These are phyloP conservation scores for Wickerhamomyces tratensis DNA, from an alignment of 805 yeast genomes.

Conservation along the genomic window DNA sequence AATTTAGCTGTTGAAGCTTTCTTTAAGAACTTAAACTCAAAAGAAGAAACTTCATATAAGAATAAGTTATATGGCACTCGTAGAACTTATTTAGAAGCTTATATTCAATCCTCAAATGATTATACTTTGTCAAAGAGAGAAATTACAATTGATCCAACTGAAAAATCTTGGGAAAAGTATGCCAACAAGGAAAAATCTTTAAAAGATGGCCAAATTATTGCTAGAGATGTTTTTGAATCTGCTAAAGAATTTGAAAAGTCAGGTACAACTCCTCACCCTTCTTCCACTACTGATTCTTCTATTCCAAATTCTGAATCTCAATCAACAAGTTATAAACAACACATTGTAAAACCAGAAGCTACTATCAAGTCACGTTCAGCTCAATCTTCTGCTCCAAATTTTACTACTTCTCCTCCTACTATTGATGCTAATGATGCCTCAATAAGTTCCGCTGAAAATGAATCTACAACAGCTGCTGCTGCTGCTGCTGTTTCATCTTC, in stretches of 20 bases:
- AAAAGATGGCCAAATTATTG: slow-evolving; percentile 5
- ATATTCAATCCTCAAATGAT: background rate
- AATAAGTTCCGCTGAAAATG: no score
- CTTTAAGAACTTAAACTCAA: slow-evolving; percentile 22
- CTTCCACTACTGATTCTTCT: background rate
- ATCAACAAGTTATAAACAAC: no score
- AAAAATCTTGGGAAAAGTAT: slow-evolving; percentile 6
- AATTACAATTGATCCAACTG: slow-evolving; percentile 6
- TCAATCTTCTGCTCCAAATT: background rate
- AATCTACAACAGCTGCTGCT: no score
- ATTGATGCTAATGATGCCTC: background rate
- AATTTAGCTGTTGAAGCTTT: slow-evolving; percentile 26
- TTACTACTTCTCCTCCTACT: background rate
- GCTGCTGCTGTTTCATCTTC: background rate
- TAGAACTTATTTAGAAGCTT: slow-evolving; percentile 14
- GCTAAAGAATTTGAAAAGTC: background rate
- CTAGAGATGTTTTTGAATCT: background rate
- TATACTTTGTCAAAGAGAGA: slow-evolving; percentile 2
- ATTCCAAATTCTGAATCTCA: no score
- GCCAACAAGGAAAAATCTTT: slow-evolving; percentile 3
- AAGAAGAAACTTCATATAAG: slow-evolving; percentile 20
- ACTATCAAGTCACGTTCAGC: no score
- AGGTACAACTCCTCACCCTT: background rate
- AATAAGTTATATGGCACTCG: slow-evolving; percentile 10
- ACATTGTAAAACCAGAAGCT: no score